Evolutionary conservation across 305 asterid genomes (phyloP).

Genomic region (Solanum chacoense): DNA sequence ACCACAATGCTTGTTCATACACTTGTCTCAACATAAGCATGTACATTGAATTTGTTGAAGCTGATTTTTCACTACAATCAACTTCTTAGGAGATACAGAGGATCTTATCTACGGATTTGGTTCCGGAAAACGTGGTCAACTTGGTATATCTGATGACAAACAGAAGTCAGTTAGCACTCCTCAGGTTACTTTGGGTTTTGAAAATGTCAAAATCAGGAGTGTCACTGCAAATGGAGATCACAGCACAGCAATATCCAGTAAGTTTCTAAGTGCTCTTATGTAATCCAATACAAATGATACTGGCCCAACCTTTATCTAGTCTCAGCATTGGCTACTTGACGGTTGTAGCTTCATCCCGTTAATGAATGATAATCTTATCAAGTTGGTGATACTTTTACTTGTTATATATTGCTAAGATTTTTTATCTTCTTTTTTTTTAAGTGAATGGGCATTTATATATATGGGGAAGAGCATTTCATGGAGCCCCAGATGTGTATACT

Average conservation of each 20-base stretch:
- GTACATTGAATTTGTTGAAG: neutral
- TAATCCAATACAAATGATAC: neutral
- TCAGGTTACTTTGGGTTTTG: conserved; percentile 47
- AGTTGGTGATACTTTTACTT: neutral
- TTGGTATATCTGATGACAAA: conserved; percentile 55
- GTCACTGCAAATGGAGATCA: conserved; percentile 81
- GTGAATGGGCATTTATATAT: conserved; percentile 52
- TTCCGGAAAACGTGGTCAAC: conserved; percentile 81
- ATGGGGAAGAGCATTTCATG: conserved; percentile 81
- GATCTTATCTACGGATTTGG: conserved; percentile 67
- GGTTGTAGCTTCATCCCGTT: neutral
- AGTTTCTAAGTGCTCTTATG: conserved; percentile 3
- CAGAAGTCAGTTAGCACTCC: conserved; percentile 47
- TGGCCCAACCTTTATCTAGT: neutral
- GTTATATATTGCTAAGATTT: neutral
- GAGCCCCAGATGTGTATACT: conserved; percentile 31
- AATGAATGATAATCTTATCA: neutral
- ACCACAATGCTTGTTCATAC: neutral
- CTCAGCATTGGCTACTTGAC: neutral
- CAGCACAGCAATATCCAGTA: conserved; percentile 83
- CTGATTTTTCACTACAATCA: neutral
- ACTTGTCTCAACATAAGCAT: neutral
- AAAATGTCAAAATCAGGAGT: conserved; percentile 20
- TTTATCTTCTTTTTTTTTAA: conserved; percentile 5
- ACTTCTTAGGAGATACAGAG: conserved; percentile 23